Conservation (phyloP, 2,329 filamentous ascomycete species). For the Thielaviopsis ethacetica region DNA sequence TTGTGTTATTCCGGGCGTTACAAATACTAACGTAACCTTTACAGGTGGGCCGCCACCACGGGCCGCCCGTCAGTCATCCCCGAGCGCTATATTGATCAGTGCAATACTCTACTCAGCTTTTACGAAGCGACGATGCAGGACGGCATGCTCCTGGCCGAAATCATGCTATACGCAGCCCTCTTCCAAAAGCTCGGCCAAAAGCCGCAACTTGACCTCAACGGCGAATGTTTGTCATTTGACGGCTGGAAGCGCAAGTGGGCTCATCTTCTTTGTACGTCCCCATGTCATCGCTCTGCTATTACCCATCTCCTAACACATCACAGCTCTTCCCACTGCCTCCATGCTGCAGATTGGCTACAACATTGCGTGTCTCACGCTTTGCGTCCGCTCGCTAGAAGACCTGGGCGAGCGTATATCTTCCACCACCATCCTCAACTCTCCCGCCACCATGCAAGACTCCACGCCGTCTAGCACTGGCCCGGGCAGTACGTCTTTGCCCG, state of each 20-base stretch:
- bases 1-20: background rate
- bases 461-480: slow-evolving; percentile 9
- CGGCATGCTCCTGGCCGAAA: slow-evolving; percentile 24
- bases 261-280: slow-evolving; percentile 8
- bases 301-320: background rate
- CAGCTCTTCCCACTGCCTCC: slow-evolving; percentile 8
- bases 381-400: slow-evolving; percentile 10
- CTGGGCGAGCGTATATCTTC: slow-evolving; percentile 10
- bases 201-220: slow-evolving; percentile 18
- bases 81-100: slow-evolving; percentile 22
- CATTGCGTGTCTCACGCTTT: slow-evolving; percentile 10
- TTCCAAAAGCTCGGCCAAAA: slow-evolving; percentile 21
- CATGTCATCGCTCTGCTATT: background rate
- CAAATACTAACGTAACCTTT: background rate
- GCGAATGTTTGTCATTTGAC: slow-evolving; percentile 13
- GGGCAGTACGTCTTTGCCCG: background rate
- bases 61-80: slow-evolving; percentile 24
- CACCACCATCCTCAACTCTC: slow-evolving; percentile 2
- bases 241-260: slow-evolving; percentile 11
- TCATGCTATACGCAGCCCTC: slow-evolving; percentile 21
- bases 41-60: slow-evolving; percentile 25
- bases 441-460: background rate
- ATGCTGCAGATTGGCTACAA: slow-evolving; percentile 12
- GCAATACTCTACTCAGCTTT: slow-evolving; percentile 24
- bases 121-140: slow-evolving; percentile 26